Evolutionary conservation across 2,329 filamentous ascomycete genomes (phyloP).

Genomic region (Phialocephala subalpina): DNA sequence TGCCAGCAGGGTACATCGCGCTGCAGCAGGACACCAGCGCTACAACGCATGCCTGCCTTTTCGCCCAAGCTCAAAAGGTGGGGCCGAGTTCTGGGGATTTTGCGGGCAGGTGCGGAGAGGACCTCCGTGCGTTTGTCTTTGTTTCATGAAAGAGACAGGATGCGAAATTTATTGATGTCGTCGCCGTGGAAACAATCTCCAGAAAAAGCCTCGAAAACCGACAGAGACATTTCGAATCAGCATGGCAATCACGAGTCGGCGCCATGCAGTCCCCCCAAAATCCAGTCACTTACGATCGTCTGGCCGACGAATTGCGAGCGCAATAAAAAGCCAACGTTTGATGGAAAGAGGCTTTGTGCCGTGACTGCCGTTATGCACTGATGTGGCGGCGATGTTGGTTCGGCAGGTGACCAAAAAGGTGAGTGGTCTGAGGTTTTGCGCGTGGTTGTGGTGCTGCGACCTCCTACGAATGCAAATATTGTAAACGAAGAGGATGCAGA

Average conservation of each 20-base stretch:
- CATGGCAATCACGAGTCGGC: background rate
- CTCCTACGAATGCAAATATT: background rate
- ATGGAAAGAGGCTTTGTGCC: background rate
- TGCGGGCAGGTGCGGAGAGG: background rate
- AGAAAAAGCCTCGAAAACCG: too few relatives aligned
- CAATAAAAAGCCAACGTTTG: background rate
- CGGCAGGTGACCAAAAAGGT: background rate
- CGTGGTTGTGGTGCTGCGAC: background rate
- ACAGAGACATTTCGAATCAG: background rate
- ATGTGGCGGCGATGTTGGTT: background rate
- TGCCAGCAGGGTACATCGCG: background rate
- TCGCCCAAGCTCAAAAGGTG: background rate
- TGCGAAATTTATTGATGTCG: background rate
- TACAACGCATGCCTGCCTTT: background rate
- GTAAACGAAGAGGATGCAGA: background rate
- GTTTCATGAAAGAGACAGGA: background rate
- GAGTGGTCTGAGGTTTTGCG: background rate
- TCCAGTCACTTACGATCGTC: too few relatives aligned
- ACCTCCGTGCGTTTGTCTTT: background rate
- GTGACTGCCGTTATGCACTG: background rate
- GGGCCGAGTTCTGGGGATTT: background rate
- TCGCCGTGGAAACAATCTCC: background rate
- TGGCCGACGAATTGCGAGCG: background rate
- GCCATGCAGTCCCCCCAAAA: background rate
- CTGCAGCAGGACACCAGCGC: background rate